Base-by-base conservation (phyloP, 2,329 filamentous ascomycete genomes). In the Phaeoacremonium minimum region DNA sequence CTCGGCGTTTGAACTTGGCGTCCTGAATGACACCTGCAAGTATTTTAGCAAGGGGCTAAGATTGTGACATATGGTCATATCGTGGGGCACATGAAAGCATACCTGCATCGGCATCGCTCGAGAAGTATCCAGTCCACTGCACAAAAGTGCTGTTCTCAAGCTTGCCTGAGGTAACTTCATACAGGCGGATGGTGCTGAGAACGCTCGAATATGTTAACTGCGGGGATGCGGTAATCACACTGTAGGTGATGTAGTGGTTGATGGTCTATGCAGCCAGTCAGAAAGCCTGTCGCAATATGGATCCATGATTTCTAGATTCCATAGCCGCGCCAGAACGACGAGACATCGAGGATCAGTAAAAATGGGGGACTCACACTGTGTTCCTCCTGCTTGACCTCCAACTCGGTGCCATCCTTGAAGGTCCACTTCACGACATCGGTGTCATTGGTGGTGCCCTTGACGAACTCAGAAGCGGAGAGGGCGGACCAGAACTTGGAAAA, bases 331-430 rank as follows among this genome's bases (percentile, higher is more conserved):
- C n/a, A n/a, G n/a, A n/a, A n/a, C n/a, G n/a, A n/a, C n/a, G n/a
- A n/a, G n/a, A n/a, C n/a, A n/a, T n/a, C n/a, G n/a, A n/a, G n/a
- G n/a, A n/a, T n/a, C n/a, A n/a, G n/a, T n/a, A n/a, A n/a, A n/a
- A n/a, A n/a, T n/a, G 5, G 15, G 28, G 15, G 26, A 58, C 73
- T 42, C 61, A 83, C 79, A 46, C 77, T 83, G 64, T 86, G 81
- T 67, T 85, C 83, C 62, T 87, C 83, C 66, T 83, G 80, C 76
- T 86, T 86, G 47, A 87, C 77, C 58, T 86, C 80, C 15, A 84
- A 63, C 37, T 76, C 71, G 18, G 74, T 78, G 33, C 80, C 80
- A 50, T 87, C 83, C 57, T 80, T 78, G 69, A 86, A 87, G 15
- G 71, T 75, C 82, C 82, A 86, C 58, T 74, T 73, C 51, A 84